A percentile compares a stretch with the other conserved stretches of the same genome.
Evolutionary conservation across 148 eudicot species (phyloP).

Genomic region (Oxyria digyna): DNA sequence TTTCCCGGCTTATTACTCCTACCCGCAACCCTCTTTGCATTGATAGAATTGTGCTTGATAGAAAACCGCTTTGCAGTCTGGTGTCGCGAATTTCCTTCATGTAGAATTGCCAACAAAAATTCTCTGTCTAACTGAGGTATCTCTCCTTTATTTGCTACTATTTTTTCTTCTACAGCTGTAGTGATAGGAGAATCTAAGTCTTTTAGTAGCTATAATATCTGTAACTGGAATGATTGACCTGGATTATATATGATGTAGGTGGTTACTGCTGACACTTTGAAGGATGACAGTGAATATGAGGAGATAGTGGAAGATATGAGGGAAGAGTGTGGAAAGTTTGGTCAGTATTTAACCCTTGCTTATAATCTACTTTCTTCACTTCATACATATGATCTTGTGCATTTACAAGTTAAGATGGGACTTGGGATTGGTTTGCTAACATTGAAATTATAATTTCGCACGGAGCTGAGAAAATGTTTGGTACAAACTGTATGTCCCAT

Average conservation of each 20-base stretch:
- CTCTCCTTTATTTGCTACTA: neutral
- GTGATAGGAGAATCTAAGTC: neutral
- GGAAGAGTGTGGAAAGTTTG: constrained; percentile 79
- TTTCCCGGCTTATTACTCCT: neutral
- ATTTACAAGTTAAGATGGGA: neutral
- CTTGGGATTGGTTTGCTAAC: neutral
- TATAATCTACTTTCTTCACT: neutral
- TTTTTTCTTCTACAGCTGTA: neutral
- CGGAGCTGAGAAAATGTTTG: neutral
- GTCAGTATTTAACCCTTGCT: constrained; percentile 22
- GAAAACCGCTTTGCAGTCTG: constrained; percentile 56
- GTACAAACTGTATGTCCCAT: neutral
- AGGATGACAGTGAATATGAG: constrained; percentile 73
- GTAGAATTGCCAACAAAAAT: constrained; percentile 61
- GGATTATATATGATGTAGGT: constrained; percentile 23
- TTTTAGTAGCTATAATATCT: neutral
- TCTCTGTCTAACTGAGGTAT: constrained; percentile 77
- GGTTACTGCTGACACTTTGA: constrained; percentile 55
- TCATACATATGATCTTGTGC: neutral
- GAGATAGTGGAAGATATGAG: constrained; percentile 89
- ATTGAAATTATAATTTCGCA: neutral
- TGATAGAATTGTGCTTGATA: constrained; percentile 11
- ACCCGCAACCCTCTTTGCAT: neutral
- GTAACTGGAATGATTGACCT: neutral
- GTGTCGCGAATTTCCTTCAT: constrained; percentile 34